Evolutionary conservation across 129 eudicot species (phyloP).

Genomic region (Apium graveolens): DNA sequence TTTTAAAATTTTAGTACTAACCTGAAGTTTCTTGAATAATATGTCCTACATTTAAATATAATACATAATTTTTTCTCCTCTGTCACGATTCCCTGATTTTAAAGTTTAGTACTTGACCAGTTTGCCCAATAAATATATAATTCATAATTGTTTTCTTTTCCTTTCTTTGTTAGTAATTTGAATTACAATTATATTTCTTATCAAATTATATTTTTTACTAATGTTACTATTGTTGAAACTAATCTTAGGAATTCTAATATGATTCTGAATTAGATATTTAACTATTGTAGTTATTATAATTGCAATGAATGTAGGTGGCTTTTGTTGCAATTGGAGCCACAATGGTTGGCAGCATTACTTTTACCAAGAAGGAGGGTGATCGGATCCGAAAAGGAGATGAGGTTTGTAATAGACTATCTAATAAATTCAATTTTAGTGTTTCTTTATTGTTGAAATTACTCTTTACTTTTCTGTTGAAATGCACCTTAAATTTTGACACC

Average conservation of each 20-base stretch:
- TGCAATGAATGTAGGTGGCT: conserved; percentile 56
- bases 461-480: conserved; percentile 2
- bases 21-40: too few species aligned
- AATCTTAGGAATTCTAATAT: too few species aligned
- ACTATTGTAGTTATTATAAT: background rate
- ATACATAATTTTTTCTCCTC: too few species aligned
- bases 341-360: conserved; percentile 95
- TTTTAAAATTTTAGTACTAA: too few species aligned
- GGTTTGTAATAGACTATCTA: conserved; percentile 30
- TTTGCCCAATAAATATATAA: too few species aligned
- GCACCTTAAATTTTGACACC: background rate
- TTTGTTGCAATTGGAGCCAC: conserved; percentile 99
- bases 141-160: too few species aligned
- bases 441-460: background rate
- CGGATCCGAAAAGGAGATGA: conserved; percentile 82
- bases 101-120: background rate
- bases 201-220: too few species aligned
- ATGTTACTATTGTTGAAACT: background rate
- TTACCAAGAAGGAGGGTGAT: conserved; percentile 67
- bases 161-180: background rate
- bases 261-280: background rate
- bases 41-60: too few species aligned
- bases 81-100: too few species aligned
- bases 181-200: too few species aligned
- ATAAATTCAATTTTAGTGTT: conserved; percentile 4